Conservation (phyloP, 2,329 filamentous ascomycete species). For the Neocucurbitaria cava region DNA sequence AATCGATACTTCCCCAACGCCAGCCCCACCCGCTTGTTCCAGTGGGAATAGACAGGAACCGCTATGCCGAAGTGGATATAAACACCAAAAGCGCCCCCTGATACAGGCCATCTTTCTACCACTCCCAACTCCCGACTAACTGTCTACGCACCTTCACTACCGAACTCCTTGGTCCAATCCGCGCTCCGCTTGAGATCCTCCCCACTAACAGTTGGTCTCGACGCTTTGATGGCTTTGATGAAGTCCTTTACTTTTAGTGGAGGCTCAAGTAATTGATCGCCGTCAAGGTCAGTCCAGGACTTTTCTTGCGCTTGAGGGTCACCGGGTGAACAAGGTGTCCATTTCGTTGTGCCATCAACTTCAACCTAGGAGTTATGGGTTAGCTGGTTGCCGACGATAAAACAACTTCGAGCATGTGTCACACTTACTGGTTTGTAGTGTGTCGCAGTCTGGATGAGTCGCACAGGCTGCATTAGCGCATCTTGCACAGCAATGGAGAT, state of each 20-base stretch:
- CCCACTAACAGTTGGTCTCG: slow-evolving; percentile 85
- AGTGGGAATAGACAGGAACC: not conserved
- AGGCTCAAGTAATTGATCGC: slow-evolving; percentile 85
- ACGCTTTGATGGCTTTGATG: slow-evolving; percentile 85
- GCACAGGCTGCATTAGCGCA: slow-evolving; percentile 94
- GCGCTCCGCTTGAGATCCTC: slow-evolving; percentile 84
- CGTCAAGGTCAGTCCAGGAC: slow-evolving; percentile 87
- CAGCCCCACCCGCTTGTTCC: not conserved
- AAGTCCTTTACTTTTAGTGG: slow-evolving; percentile 90
- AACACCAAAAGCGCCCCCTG: not conserved
- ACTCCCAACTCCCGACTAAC: not conserved
- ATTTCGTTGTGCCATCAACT: slow-evolving; percentile 69
- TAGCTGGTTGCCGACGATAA: not conserved
- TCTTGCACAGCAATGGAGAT: slow-evolving; percentile 95
- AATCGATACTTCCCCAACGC: not conserved
- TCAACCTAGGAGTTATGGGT: slow-evolving; percentile 63
- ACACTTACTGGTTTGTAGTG: slow-evolving; percentile 87
- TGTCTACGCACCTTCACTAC: slow-evolving; percentile 77
- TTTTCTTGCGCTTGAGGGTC: slow-evolving; percentile 87
- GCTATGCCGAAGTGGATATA: not conserved
- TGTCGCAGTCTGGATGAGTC: slow-evolving; percentile 95
- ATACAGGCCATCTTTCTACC: not conserved
- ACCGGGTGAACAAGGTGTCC: slow-evolving; percentile 93
- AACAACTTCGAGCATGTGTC: not conserved
- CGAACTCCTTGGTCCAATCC: slow-evolving; percentile 96